Percentiles rank a stretch among this genome's conserved stretches.
Conservation (phyloP, 1,284 basidiomycete genomes). For the Spongiforma sp. region DNA sequence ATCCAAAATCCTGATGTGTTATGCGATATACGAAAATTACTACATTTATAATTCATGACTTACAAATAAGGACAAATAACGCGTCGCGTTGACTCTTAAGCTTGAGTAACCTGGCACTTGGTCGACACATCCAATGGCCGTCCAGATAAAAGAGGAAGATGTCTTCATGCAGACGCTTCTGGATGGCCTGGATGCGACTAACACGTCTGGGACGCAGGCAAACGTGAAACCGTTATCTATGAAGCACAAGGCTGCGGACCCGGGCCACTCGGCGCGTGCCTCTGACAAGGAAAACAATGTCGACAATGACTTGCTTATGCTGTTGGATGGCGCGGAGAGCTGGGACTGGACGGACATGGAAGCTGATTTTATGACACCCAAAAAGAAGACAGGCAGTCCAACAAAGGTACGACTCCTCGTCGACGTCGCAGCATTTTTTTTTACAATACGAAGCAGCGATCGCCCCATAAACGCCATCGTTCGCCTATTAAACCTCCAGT, state of each 20-base stretch:
- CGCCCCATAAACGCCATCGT: constrained; percentile 17
- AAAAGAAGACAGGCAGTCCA: constrained; percentile 35
- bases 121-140: constrained; percentile 19
- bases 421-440: neutral
- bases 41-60: too few relatives aligned
- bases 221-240: constrained; percentile 12
- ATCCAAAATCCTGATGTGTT: too few relatives aligned
- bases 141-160: constrained; percentile 42
- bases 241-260: constrained; percentile 6
- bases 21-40: too few relatives aligned
- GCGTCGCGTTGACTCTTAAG: constrained; percentile 32
- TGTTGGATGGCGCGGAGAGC: constrained; percentile 58
- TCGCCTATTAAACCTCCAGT: constrained; percentile 27
- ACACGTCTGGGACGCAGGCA: neutral
- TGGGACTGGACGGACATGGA: constrained; percentile 58
- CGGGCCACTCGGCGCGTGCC: too few relatives aligned
- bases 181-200: constrained; percentile 47
- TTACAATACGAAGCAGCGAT: constrained; percentile 11
- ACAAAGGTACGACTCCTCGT: constrained; percentile 17
- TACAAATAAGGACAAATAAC: constrained; percentile 30
- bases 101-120: too few relatives aligned
- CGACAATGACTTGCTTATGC: constrained; percentile 42
- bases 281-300: constrained; percentile 13
- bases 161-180: constrained; percentile 54
- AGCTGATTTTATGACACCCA: constrained; percentile 43